Evolutionary conservation across 768 basidiomycete species (phyloP).

Genomic region (Lepiota brunneoincarnata): DNA sequence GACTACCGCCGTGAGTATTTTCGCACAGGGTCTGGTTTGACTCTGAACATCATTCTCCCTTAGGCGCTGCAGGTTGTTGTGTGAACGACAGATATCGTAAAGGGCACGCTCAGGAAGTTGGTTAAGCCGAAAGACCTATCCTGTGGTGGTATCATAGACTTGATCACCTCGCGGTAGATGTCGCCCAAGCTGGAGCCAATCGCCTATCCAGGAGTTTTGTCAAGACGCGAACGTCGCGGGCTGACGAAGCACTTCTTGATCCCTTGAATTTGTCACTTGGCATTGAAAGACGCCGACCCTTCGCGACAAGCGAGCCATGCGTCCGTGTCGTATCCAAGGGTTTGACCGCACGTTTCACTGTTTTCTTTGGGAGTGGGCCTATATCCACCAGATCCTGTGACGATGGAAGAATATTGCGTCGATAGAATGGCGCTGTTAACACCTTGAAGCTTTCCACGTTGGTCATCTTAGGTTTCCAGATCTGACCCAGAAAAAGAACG

Average conservation of each 20-base stretch:
- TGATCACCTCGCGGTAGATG: neutral
- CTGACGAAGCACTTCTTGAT: slow-evolving; percentile 1
- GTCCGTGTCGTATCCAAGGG: neutral
- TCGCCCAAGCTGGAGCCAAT: neutral
- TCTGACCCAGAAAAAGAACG: slow-evolving; percentile 3
- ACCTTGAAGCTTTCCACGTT: neutral
- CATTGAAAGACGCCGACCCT: neutral
- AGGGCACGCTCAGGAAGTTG: slow-evolving; percentile 34
- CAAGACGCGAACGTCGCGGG: slow-evolving; percentile 9
- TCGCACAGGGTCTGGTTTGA: slow-evolving; percentile 1
- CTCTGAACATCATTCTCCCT: slow-evolving; percentile 7
- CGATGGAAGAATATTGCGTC: neutral
- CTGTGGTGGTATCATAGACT: slow-evolving; percentile 11
- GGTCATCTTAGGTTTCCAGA: neutral
- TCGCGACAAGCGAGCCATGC: neutral
- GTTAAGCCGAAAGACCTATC: slow-evolving; percentile 12
- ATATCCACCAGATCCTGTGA: neutral
- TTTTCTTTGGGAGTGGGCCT: neutral
- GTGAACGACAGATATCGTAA: slow-evolving; percentile 54
- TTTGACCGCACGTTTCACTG: neutral
- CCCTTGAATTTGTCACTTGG: neutral
- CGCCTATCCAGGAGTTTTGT: neutral
- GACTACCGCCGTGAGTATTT: slow-evolving; percentile 55
- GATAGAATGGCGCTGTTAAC: neutral
- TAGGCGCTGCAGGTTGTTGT: slow-evolving; percentile 50